Base-by-base conservation (phyloP, 2,329 filamentous ascomycete genomes). In the Anthostomella pinea region DNA sequence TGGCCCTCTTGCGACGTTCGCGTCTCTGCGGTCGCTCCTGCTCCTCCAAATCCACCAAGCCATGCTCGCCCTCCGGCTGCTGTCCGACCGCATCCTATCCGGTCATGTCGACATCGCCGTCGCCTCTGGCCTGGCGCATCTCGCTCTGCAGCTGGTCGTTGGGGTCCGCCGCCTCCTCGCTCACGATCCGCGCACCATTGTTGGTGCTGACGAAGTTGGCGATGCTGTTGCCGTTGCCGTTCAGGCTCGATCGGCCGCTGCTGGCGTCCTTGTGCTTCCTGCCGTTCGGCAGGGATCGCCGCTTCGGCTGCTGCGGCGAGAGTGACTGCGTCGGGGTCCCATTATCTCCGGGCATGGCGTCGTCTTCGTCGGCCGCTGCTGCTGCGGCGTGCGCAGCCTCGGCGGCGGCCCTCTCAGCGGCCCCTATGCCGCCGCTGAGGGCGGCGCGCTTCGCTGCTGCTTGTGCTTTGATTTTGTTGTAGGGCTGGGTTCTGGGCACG, bases 401-500 rank as follows among this genome's bases (percentile, higher is more conserved):
- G 46, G 52, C 31, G 32, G 49, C 39, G 39, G 55, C 37, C 30
- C 49, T 18, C 23, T 42, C n/a, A 33, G 45, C 14, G 29, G 25
- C 43, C 8, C 47, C 59, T 17, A 49, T 51, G 18, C 57, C 58
- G 42, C 65, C 64, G 55, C 64, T 67, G 48, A 73, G 63, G 35
- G 66, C 64, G 15, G 72, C 67, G 31, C 75, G 70, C 3, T 66
- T 70, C 1, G 70, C 68, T 8, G 65, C 66, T 1, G 76, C 70
- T 46, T 78, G 54, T 28, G 81, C 81, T 67, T 89, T 91, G 66
- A 85, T 78, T 50, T 86, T 78, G 58, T 85, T 87, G 68, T 81
- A 94, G 11, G 87, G 81, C 5, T 83, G 78, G 1, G 90, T 96
- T 60, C 85, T 85, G 39, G 93, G 93, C 23, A 96, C 85, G 17